Base-by-base conservation (phyloP, 2,329 filamentous ascomycete genomes). In the Phaeosphaeria sp. region DNA sequence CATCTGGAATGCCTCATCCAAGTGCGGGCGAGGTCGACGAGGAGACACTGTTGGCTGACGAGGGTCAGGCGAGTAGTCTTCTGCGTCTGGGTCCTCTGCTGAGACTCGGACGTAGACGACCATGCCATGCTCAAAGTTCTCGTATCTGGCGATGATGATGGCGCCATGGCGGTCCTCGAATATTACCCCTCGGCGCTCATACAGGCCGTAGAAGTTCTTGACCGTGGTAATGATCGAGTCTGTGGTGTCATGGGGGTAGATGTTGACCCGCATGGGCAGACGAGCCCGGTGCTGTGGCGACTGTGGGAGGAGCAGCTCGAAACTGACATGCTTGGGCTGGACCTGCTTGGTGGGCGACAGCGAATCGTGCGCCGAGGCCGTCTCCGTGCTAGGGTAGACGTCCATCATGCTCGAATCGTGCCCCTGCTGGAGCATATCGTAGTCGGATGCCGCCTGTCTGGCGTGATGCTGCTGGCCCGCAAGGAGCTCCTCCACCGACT, bases 161-260 rank as follows among this genome's bases (percentile, higher is more conserved):
- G 91, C 94, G 71, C 92, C 92, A 70, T 90, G 83, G 64, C 91
- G 87, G 77, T 98, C 94, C 80, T 98, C 94, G 73, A 99, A 98
- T 80, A 92, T 96, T 73, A 99, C 90, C 65, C 95, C 93, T 75
- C 89, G 68, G 27, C 79, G 89, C 65, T 94, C 91, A 77, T 97
- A 97, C 66, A 99, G 86, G 60, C 95, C 95, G 76, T 97, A 98
- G 81, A 98, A 98, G 83, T 97, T 98, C 85, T 97, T 98, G 74
- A 98, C 94, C 1, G 95, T 98, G 15, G 93, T 95, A 64, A 98
- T 92, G 80, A 99, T 99, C 36, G 93, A 97, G 75, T 98, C 94
- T 21, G 94, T 98, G 51, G 92, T 93, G 82, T 99, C 95, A 78
- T 98, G 93, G 47, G 92, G 92, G 73, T 90, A 97, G 68, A 99